A percentile compares a stretch with the other conserved stretches of the same genome.
These are phyloP conservation scores for Russula virescens DNA, from an alignment of 768 basidiomycete species.

Conservation along the genomic window DNA sequence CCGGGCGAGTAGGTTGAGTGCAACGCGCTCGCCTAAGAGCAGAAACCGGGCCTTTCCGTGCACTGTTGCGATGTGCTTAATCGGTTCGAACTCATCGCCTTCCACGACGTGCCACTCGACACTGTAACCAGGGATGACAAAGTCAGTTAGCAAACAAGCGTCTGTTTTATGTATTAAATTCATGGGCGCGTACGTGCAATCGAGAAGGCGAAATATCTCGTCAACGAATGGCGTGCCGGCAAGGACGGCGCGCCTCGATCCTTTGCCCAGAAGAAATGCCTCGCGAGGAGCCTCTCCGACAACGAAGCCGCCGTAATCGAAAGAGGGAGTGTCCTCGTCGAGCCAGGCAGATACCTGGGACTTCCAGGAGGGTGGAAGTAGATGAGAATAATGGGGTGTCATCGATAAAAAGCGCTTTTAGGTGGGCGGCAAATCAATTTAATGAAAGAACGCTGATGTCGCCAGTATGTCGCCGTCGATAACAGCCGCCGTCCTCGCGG, in stretches of 20 bases:
- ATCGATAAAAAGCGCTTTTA: neutral
- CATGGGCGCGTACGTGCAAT: conserved; percentile 67
- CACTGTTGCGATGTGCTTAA: conserved; percentile 87
- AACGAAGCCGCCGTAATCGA: conserved; percentile 68
- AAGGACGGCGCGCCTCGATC: conserved; percentile 66
- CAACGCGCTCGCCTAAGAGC: conserved; percentile 88
- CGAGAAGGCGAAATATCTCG: conserved; percentile 84
- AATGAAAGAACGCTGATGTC: too few species aligned
- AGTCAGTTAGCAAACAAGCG: neutral
- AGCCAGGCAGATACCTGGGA: conserved; percentile 76
- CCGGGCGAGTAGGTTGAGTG: conserved; percentile 86
- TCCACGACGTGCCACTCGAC: conserved; percentile 93
- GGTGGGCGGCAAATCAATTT: too few species aligned
- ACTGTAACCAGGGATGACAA: conserved; percentile 36
- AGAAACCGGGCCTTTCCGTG: conserved; percentile 82
- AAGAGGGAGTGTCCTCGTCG: conserved; percentile 64
- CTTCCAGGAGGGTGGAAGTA: conserved; percentile 68
- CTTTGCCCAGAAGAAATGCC: conserved; percentile 90
- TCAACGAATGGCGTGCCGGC: conserved; percentile 96
- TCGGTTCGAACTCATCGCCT: conserved; percentile 72
- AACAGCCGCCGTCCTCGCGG: too few species aligned
- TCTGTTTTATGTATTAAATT: neutral
- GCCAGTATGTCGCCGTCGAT: too few species aligned
- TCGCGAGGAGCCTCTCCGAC: conserved; percentile 86
- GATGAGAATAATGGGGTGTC: neutral